Conservation (phyloP, 257 asterid species). For the Cinchona pubescens region DNA sequence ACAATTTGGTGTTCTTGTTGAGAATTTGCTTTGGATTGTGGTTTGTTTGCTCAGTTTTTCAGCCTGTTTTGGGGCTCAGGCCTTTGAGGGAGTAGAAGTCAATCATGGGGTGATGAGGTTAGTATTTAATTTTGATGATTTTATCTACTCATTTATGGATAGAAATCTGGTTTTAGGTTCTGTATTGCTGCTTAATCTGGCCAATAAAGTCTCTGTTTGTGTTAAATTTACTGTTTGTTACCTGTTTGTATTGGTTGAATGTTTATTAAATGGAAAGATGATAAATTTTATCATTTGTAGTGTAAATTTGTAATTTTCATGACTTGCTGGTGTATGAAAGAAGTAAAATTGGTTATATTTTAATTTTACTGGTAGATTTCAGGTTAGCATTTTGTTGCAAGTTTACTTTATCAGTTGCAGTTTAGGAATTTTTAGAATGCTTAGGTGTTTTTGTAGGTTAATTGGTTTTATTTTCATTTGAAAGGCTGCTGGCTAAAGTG, state of each 20-base stretch:
- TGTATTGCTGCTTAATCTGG: not conserved
- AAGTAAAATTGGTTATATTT: not conserved
- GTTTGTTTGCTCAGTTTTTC: constrained; percentile 33
- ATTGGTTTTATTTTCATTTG: not conserved
- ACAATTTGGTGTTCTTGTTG: constrained; percentile 23
- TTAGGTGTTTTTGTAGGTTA: not conserved
- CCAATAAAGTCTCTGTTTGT: not conserved
- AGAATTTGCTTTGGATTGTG: constrained; percentile 49
- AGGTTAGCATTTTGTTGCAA: not conserved
- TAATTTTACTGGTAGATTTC: not conserved
- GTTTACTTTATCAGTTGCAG: not conserved
- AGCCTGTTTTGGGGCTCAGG: constrained; percentile 63
- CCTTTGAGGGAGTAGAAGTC: constrained; percentile 79
- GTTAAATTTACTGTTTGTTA: not conserved
- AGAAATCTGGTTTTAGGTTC: constrained; percentile 2
- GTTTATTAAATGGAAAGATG: not conserved
- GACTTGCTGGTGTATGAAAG: not conserved
- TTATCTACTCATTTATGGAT: not conserved
- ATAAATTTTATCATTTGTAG: not conserved
- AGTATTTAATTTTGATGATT: constrained; percentile 26
- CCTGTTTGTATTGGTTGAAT: not conserved
- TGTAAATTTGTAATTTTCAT: not conserved
- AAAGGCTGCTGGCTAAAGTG: not conserved
- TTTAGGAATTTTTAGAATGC: not conserved
- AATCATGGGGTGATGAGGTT: constrained; percentile 98